Base-by-base conservation (phyloP, 257 asterid genomes). In the Forsythia viridissima region DNA sequence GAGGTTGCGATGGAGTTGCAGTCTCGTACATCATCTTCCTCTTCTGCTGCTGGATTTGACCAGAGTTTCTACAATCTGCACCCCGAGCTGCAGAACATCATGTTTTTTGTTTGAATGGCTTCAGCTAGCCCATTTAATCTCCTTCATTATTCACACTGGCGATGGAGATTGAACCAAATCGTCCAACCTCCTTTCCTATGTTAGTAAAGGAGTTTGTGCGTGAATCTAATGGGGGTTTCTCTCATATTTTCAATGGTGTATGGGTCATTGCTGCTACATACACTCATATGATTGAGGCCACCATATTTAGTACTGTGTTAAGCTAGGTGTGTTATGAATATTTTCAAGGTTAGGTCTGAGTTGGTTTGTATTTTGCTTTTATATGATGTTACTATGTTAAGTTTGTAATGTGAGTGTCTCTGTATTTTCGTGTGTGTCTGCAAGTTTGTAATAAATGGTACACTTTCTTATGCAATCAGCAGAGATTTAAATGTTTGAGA, bases 51-150 rank as follows among this genome's bases (percentile, higher is more conserved):
- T 12, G 36, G 4, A 65, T 86, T 88, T 67, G 81, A 87, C 73
- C 84, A 70, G 42, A 55, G 83, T 2, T 84, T 84, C 67, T 89
- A 89, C 67, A 57, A 79, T 11, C 76, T 87, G 63, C 96, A 89
- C 52, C 87, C 84, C 0, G 84, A 92, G 39, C 89, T 92, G 79
- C 72, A 82, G 69, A 78, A 92, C 80, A 52, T 83, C 41, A 89
- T 90, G 94, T 91, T 83, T 66, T 91, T 90, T 8, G 86, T 91
- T 68, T 90, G 90, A 85, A 79, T 65, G 43, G 42, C 73, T 77
- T 6, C 21, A 5, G 36, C 6, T 38, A 4, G 76, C 75, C 69
- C 11, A 11, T 39, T 11, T 37, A 15, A 68, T 73, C 70, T 52
- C 70, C 76, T 67, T 36, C 78, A 36, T 30, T 44, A n/a, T 36